These are phyloP conservation scores for Talaromyces thailandensis DNA, from an alignment of 495 filamentous ascomycete genomes.

Conservation along the genomic window DNA sequence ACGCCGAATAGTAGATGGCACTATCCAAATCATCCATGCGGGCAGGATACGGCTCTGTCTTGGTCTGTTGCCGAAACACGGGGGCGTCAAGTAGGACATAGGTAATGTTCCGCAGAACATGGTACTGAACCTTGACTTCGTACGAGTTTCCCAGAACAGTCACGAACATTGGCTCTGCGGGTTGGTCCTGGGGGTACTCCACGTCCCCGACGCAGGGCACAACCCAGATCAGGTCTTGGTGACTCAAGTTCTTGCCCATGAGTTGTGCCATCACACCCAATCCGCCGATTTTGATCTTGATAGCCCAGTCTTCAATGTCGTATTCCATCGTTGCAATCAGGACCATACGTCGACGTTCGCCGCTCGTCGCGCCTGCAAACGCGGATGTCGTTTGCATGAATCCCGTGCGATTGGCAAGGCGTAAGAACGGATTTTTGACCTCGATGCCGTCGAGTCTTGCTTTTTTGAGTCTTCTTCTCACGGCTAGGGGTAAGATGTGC, in stretches of 20 bases:
- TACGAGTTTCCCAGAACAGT: constrained; percentile 57
- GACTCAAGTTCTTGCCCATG: constrained; percentile 60
- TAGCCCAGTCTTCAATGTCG: constrained; percentile 62
- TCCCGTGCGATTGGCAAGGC: constrained; percentile 31
- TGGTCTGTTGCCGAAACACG: constrained; percentile 61
- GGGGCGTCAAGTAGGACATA: constrained; percentile 64
- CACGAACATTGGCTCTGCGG: constrained; percentile 54
- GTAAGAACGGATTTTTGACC: constrained; percentile 21
- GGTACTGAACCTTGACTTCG: constrained; percentile 58
- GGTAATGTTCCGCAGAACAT: constrained; percentile 58
- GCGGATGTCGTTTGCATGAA: constrained; percentile 36
- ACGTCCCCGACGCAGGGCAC: constrained; percentile 65
- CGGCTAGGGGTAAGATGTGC: constrained; percentile 25
- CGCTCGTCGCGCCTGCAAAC: constrained; percentile 28
- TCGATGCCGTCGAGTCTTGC: constrained; percentile 13
- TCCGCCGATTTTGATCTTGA: constrained; percentile 68
- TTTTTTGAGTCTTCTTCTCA: constrained; percentile 21
- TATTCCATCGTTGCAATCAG: constrained; percentile 68
- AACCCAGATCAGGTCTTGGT: constrained; percentile 68
- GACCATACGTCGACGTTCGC: constrained; percentile 41
- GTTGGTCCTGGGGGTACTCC: constrained; percentile 52
- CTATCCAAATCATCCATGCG: constrained; percentile 69
- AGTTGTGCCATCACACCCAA: constrained; percentile 62
- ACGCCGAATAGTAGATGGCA: constrained; percentile 65
- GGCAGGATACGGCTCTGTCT: constrained; percentile 57